Base-by-base conservation (phyloP, 225 moss, liverwort and hornwort genomes). In the Asterella californica region DNA sequence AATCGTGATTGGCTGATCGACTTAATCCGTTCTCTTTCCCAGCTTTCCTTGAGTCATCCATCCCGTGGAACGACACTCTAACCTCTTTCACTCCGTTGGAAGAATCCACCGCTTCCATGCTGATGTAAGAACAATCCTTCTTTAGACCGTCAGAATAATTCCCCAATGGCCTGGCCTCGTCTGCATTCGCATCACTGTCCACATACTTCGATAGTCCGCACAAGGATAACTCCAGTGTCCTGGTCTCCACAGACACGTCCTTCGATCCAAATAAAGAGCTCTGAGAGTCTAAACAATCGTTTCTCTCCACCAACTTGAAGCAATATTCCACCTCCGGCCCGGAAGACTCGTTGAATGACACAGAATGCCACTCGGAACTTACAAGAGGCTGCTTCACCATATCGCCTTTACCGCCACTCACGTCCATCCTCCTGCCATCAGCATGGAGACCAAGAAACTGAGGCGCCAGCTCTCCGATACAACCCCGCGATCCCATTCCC, bases 301-400 rank as follows among this genome's bases (percentile, higher is more conserved):
- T 61, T 0, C 60, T 72, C 1, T 76, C 81, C n/a, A 25, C 63
- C 34, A 72, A 32, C 6, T 70, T 69, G 65, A 83, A 74, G 32
- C 70, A 36, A 42, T 50, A 78, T 63, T 81, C 84, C 59, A 36
- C 38, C 34, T 83, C 72, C 24, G 37, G 32, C 22, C 36, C 53
- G 30, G 72, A 29, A 17, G 78, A 25, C 29, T 78, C 83, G 7
- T 74, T 77, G 15, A 86, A 27, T 18, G 85, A 61, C 69, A 86
- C 72, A 29, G 85, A 83, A 21, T 80, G 83, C 85, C 85, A 86
- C 37, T 86, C 85, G 10, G n/a, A 22, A 33, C 72, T 78, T 1
- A n/a, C 19, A 29, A 36, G 25, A 32, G 36, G 32, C 68, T 46
- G 38, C 33, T 54, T 70, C 29, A 42, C 61, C 25, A 50, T 49